Evolutionary conservation across 2,329 filamentous ascomycete species (phyloP).

Genomic region (Fusarium euwallaceae): DNA sequence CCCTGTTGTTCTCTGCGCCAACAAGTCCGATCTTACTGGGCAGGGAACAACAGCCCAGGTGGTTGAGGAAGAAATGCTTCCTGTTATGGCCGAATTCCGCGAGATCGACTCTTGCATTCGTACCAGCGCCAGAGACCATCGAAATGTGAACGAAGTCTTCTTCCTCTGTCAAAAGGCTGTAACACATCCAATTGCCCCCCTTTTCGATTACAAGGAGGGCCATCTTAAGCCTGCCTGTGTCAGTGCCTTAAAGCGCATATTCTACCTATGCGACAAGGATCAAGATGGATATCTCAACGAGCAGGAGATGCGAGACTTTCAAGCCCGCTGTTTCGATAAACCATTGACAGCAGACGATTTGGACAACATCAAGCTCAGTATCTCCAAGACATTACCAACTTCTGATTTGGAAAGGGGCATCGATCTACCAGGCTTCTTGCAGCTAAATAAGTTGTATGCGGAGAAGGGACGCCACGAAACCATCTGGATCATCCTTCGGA

Average conservation of each 20-base stretch:
- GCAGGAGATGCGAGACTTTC: conserved; percentile 90
- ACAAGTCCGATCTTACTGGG: conserved; percentile 90
- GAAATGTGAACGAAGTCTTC: conserved; percentile 96
- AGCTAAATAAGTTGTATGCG: conserved; percentile 95
- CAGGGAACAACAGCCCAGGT: conserved; percentile 85
- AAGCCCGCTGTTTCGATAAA: conserved; percentile 92
- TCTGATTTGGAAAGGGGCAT: conserved; percentile 79
- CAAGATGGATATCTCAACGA: conserved; percentile 95
- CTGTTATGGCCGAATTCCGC: conserved; percentile 98
- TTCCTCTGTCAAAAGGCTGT: conserved; percentile 99
- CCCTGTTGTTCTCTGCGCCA: conserved; percentile 94
- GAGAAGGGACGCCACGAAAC: conserved; percentile 98
- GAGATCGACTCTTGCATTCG: conserved; percentile 99
- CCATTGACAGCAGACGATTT: conserved; percentile 84
- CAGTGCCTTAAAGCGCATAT: conserved; percentile 88
- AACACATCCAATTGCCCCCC: conserved; percentile 93
- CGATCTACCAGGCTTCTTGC: conserved; percentile 84
- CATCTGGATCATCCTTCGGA: conserved; percentile 95
- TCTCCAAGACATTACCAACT: conserved; percentile 76
- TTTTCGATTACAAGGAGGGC: conserved; percentile 96
- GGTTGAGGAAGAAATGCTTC: conserved; percentile 96
- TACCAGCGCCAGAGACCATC: conserved; percentile 90
- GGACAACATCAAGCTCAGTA: conserved; percentile 89
- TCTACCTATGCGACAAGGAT: conserved; percentile 96
- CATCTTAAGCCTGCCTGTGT: conserved; percentile 90